phyloP scores from a whole-genome alignment of 257 asterid species.

The Lycium ferocissimum region DNA sequence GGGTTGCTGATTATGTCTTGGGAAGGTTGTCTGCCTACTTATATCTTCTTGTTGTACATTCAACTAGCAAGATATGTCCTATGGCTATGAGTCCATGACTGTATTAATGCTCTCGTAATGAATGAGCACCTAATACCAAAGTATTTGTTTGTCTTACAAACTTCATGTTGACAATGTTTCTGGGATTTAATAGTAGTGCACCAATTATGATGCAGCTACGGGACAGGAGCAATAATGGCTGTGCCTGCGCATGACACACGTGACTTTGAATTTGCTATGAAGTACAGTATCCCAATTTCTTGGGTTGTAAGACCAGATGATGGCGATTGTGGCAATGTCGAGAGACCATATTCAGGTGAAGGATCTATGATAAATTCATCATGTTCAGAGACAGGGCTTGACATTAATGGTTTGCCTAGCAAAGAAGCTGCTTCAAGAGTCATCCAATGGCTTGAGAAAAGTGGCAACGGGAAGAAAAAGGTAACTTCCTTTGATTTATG shows the following conservation, averaged over 20 bases:
- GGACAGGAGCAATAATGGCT: constrained; percentile 99
- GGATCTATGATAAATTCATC: constrained; percentile 90
- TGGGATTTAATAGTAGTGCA: constrained; percentile 32
- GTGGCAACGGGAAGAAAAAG: constrained; percentile 84
- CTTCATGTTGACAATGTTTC: background rate
- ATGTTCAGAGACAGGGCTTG: constrained; percentile 67
- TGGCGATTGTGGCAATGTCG: constrained; percentile 51
- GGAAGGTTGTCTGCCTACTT: constrained; percentile 65
- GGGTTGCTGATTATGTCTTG: constrained; percentile 98
- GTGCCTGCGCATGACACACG: constrained; percentile 99
- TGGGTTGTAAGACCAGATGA: constrained; percentile 81
- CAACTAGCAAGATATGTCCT: background rate
- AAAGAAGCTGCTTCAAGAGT: constrained; percentile 79
- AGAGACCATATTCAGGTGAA: constrained; percentile 76
- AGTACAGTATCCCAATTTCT: constrained; percentile 73
- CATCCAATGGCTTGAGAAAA: constrained; percentile 84
- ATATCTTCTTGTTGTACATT: constrained; percentile 26
- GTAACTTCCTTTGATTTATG: constrained; percentile 40
- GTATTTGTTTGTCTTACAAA: background rate
- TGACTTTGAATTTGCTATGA: constrained; percentile 90
- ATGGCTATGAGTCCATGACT: background rate
- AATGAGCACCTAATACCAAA: background rate
- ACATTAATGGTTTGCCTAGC: constrained; percentile 76
- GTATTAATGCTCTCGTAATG: constrained; percentile 2
- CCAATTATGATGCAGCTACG: constrained; percentile 71